Evolutionary conservation across 306 rosid genomes (phyloP).

Genomic region (Cyclanthera cordifolia): DNA sequence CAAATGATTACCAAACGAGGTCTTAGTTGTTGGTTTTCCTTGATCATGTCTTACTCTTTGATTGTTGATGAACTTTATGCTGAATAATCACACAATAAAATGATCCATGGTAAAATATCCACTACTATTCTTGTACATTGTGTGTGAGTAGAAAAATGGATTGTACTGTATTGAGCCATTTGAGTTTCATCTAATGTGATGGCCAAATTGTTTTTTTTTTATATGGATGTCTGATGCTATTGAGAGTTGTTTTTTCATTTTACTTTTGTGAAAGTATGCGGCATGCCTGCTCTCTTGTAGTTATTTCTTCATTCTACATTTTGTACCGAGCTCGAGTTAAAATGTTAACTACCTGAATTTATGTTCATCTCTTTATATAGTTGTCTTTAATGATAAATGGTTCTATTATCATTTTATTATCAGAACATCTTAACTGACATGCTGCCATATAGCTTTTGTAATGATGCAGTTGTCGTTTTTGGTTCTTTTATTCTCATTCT

Average conservation of each 20-base stretch:
- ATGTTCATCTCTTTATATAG: background rate
- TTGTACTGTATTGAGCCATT: background rate
- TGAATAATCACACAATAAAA: background rate
- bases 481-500: constrained; percentile 1
- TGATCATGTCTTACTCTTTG: background rate
- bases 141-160: background rate
- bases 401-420: background rate
- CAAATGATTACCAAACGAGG: too few species aligned
- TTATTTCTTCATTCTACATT: background rate
- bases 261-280: background rate
- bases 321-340: background rate
- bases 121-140: background rate
- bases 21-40: background rate
- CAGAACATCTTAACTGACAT: background rate
- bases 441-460: background rate
- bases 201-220: background rate
- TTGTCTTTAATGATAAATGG: background rate
- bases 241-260: background rate
- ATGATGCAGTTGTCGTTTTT: background rate
- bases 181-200: background rate
- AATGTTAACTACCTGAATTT: background rate
- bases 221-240: background rate
- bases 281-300: background rate
- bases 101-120: background rate
- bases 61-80: background rate